These are phyloP conservation scores for Lentinula aciculospora DNA, from an alignment of 768 basidiomycete species.

Conservation along the genomic window DNA sequence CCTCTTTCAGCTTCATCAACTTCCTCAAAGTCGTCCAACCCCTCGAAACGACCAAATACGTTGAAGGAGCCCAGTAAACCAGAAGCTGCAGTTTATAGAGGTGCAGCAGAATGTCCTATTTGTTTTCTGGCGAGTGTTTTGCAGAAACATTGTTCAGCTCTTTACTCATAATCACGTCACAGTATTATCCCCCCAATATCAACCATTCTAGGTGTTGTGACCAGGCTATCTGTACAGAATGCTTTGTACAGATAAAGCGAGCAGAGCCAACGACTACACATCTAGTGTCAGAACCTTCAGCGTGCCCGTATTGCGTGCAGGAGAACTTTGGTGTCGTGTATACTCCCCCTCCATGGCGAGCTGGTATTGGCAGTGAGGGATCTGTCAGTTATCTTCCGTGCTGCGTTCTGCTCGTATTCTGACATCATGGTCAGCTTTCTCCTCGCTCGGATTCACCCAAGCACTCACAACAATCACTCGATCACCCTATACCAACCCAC, in stretches of 20 bases:
- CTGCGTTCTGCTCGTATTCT: neutral
- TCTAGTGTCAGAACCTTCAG: conserved; percentile 92
- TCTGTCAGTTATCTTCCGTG: conserved; percentile 39
- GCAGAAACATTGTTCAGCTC: neutral
- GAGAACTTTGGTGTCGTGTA: conserved; percentile 96
- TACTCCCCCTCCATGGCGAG: conserved; percentile 72
- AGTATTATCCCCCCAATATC: conserved; percentile 98
- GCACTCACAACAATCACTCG: conserved; percentile 34
- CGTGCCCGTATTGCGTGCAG: conserved; percentile 97
- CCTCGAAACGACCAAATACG: conserved; percentile 49
- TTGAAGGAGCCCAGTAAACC: conserved; percentile 65
- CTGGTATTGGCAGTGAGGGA: conserved; percentile 73
- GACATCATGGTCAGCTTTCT: conserved; percentile 20
- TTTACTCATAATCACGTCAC: conserved; percentile 24
- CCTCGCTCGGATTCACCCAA: conserved; percentile 52
- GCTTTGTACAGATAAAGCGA: conserved; percentile 98
- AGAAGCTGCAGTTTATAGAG: conserved; percentile 78
- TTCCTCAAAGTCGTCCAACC: conserved; percentile 30
- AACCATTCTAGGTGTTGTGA: conserved; percentile 97
- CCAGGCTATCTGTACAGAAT: conserved; percentile 98
- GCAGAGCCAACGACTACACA: conserved; percentile 92
- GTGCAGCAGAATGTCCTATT: conserved; percentile 93
- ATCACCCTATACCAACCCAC: conserved; percentile 38
- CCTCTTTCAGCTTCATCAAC: conserved; percentile 20
- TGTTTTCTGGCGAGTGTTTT: conserved; percentile 81